These are phyloP conservation scores for Tricholomella constricta DNA, from an alignment of 768 basidiomycete species.

Conservation along the genomic window DNA sequence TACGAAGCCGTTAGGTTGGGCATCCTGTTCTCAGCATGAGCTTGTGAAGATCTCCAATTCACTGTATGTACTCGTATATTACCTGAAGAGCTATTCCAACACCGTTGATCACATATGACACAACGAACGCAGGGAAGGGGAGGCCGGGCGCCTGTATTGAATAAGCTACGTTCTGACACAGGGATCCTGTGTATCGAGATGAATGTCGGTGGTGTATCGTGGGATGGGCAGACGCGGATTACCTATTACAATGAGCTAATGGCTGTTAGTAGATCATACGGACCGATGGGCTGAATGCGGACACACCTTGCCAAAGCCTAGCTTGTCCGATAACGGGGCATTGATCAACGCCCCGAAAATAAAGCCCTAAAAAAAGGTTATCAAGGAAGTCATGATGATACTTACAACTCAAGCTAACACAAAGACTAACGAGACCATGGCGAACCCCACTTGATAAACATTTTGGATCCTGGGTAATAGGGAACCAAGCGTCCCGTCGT, in stretches of 20 bases:
- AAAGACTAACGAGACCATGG: too few species aligned
- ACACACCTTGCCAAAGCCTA: conserved; percentile 36
- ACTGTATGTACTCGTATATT: not conserved
- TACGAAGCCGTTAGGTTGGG: conserved; percentile 73
- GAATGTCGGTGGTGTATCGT: not conserved
- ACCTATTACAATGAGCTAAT: conserved; percentile 30
- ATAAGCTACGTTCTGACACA: conserved; percentile 47
- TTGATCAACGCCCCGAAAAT: conserved; percentile 33
- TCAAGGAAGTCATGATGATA: too few species aligned
- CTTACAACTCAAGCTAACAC: too few species aligned
- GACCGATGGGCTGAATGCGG: not conserved
- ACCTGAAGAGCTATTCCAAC: conserved; percentile 38
- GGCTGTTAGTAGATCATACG: not conserved
- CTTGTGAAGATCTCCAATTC: not conserved
- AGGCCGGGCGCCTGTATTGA: conserved; percentile 46
- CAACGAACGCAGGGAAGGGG: conserved; percentile 55
- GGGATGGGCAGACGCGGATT: too few species aligned
- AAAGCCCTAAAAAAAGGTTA: conserved; percentile 28
- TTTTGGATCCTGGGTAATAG: not conserved
- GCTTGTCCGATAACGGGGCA: conserved; percentile 27
- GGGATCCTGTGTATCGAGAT: conserved; percentile 32
- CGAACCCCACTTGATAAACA: not conserved
- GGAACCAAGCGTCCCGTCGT: too few species aligned
- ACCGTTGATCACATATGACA: conserved; percentile 35
- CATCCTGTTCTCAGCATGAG: conserved; percentile 48